Conservation (phyloP, 1,139 yeast genomes). For the Yamadazyma friedrichii region DNA sequence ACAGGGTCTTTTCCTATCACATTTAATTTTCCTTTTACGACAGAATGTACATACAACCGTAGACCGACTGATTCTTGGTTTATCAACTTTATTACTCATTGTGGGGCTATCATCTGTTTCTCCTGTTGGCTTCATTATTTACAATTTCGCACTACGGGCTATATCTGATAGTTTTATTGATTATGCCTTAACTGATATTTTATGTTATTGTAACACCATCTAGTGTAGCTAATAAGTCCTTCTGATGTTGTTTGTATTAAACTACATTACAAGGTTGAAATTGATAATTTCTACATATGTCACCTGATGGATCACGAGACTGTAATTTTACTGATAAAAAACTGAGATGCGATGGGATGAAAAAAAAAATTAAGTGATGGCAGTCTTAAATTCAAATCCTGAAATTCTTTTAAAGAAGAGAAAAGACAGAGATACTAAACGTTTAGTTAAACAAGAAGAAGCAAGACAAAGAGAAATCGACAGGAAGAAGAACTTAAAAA, state of each 20-base stretch:
- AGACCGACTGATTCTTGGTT: neutral
- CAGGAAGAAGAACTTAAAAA: slow-evolving; percentile 38
- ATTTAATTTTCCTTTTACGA: slow-evolving; percentile 5
- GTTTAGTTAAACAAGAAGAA: slow-evolving; percentile 62
- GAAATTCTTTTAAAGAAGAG: slow-evolving; percentile 75
- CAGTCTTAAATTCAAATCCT: slow-evolving; percentile 65
- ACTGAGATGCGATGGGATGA: slow-evolving; percentile 3
- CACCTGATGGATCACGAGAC: neutral
- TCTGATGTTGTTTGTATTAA: too few species aligned
- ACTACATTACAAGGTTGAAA: too few species aligned
- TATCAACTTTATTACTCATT: neutral
- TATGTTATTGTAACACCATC: neutral
- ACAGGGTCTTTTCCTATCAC: slow-evolving; percentile 7
- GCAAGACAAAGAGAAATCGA: slow-evolving; percentile 26
- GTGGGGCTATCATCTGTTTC: too few species aligned
- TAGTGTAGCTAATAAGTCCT: too few species aligned
- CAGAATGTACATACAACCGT: slow-evolving; percentile 3
- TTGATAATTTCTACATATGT: too few species aligned
- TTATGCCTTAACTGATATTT: too few species aligned
- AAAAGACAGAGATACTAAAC: slow-evolving; percentile 70
- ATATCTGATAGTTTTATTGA: too few species aligned
- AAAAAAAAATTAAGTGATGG: slow-evolving; percentile 25
- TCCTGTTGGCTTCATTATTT: too few species aligned
- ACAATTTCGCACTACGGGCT: too few species aligned
- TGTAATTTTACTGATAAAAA: neutral